Conservation (phyloP, 2,329 filamentous ascomycete genomes). For the Fusarium agapanthi region DNA sequence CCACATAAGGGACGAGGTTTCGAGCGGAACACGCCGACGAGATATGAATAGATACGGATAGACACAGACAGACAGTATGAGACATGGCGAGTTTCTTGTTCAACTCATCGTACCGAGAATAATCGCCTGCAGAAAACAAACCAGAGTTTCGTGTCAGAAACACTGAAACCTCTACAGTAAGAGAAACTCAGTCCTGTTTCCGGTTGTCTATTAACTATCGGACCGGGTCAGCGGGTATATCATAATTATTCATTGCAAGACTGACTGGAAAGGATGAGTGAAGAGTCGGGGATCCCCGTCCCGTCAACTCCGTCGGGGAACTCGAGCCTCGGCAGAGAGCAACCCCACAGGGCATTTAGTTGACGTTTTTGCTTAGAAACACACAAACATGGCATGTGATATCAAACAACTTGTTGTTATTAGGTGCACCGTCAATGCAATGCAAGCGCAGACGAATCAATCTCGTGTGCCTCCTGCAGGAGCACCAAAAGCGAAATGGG, state of each 20-base stretch:
- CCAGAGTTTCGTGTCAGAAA: background rate
- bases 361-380: background rate
- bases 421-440: constrained; percentile 25
- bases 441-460: constrained; percentile 22
- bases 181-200: constrained; percentile 16
- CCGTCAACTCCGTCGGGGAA: constrained; percentile 9
- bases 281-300: constrained; percentile 1
- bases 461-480: constrained; percentile 18
- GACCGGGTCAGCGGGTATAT: constrained; percentile 6
- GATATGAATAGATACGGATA: background rate
- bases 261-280: background rate
- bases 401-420: constrained; percentile 18
- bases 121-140: background rate
- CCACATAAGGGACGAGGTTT: constrained; percentile 1
- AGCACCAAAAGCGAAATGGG: constrained; percentile 25
- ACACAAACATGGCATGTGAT: constrained; percentile 25
- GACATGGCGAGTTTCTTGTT: constrained; percentile 7
- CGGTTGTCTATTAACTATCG: constrained; percentile 12
- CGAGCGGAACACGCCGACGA: constrained; percentile 7
- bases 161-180: constrained; percentile 28
- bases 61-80: no score
- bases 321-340: constrained; percentile 17
- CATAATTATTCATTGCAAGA: background rate
- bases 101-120: constrained; percentile 3
- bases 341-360: constrained; percentile 15